phyloP scores from a whole-genome alignment of 257 asterid species.

The Euphrasia confusa region DNA sequence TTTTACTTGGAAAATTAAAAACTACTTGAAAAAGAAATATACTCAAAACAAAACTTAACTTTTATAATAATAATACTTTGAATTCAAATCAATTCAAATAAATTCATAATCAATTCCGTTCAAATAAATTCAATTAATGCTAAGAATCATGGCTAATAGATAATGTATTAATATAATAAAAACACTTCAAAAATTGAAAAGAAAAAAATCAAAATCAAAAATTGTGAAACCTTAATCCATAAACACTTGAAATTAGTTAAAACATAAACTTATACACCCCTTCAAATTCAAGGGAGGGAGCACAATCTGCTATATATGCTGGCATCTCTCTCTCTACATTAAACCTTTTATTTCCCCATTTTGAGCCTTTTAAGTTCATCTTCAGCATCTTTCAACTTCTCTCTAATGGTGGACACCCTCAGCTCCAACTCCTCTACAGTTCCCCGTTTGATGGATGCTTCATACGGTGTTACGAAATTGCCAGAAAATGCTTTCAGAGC shows the following conservation, averaged over 20 bases:
- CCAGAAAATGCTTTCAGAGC: slow-evolving; percentile 67
- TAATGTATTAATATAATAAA: too few species aligned
- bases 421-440: slow-evolving; percentile 1
- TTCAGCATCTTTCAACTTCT: not conserved
- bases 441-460: slow-evolving; percentile 38
- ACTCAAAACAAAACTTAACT: too few species aligned
- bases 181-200: not conserved
- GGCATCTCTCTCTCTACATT: not conserved
- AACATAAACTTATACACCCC: not conserved
- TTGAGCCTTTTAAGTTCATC: not conserved
- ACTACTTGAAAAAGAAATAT: too few species aligned
- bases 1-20: too few species aligned
- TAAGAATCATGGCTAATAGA: too few species aligned
- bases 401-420: not conserved
- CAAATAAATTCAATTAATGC: too few species aligned
- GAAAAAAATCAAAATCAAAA: too few species aligned
- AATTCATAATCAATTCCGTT: too few species aligned
- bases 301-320: too few species aligned
- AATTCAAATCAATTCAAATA: too few species aligned
- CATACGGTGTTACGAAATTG: slow-evolving; percentile 56
- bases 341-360: not conserved
- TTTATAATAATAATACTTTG: too few species aligned
- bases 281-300: not conserved
- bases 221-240: not conserved
- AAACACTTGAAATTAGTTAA: not conserved